Evolutionary conservation across 225 moss, liverwort and hornwort species (phyloP), one percentile per base, ranked within the genome.

Genomic region (Anthoceros angustus): DNA sequence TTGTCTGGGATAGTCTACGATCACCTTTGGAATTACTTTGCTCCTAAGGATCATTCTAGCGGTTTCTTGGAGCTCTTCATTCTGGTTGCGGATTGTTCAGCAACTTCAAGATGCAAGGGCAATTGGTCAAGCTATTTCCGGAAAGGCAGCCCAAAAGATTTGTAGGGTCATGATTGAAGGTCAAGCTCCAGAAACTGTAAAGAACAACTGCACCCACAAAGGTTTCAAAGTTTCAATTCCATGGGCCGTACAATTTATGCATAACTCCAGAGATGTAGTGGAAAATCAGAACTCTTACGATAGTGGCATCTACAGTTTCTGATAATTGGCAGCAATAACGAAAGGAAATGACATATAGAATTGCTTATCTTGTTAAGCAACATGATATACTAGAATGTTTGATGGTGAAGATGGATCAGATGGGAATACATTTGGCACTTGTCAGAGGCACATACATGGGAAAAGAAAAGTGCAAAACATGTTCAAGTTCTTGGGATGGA

Each of bases 361-460:
- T 69, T 5, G 69, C 62, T 14, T 69, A 69, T 5, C 41, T 69
- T 14, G 8, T 69, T 9, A 67, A 67, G 24, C 2, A 7, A 42
- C 45, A 67, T 23, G 26, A 25, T 4, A 25, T 41, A 32, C 39
- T 39, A 43, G 61, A 5, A 24, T 18, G 10, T 16, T 41, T 62
- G 9, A 40, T 62, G 62, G 40, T 69, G 25, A 69, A 69, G 25
- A 69, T 7, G n/a, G 21, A 69, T 21, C 61, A 69, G 21, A 69
- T 24, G 21, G 7, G 62, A 20, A 69, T 69, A 4, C 39, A 69
- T 21, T 24, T 61, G 38, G 61, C 42, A 42, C 14, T 40, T 4
- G 40, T 67, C 12, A 42, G 0, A 11, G 67, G 23, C 25, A 67
- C 42, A 67, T 4, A 10, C 43, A 8, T 43, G 43, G 43, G 43